Percentiles rank a stretch among this genome's conserved stretches.
These are phyloP conservation scores for Xanthoconium separans DNA, from an alignment of 1,284 basidiomycete genomes.

Conservation along the genomic window DNA sequence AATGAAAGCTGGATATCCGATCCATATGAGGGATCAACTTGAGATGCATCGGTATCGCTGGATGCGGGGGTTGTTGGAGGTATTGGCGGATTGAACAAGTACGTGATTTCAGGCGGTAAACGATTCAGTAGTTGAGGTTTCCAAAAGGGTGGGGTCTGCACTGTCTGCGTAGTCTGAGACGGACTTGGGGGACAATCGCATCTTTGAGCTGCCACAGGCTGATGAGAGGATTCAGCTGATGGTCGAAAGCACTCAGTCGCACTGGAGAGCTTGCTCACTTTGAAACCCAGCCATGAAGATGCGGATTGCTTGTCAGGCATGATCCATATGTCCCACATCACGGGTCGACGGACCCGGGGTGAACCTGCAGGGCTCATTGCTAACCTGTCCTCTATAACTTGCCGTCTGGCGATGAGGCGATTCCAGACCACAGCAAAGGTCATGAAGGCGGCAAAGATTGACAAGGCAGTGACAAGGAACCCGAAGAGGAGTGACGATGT, in stretches of 20 bases:
- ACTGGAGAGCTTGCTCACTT: slow-evolving; percentile 14
- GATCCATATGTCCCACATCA: slow-evolving; percentile 24
- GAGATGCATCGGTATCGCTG: neutral
- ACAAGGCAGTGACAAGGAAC: slow-evolving; percentile 31
- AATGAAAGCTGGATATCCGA: slow-evolving; percentile 29
- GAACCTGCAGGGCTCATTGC: neutral
- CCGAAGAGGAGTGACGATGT: slow-evolving; percentile 33
- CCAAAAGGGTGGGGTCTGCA: slow-evolving; percentile 20
- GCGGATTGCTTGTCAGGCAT: slow-evolving; percentile 3
- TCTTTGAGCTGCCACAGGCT: slow-evolving; percentile 28
- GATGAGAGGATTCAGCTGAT: slow-evolving; percentile 1
- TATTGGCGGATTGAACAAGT: slow-evolving; percentile 27
- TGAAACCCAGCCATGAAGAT: slow-evolving; percentile 19
- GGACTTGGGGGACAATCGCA: neutral
- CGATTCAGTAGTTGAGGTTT: slow-evolving; percentile 11
- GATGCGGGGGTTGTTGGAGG: slow-evolving; percentile 1
- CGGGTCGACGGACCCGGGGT: slow-evolving; percentile 14
- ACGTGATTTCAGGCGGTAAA: slow-evolving; percentile 27
- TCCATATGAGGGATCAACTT: slow-evolving; percentile 10
- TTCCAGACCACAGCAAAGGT: slow-evolving; percentile 31
- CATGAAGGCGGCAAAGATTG: slow-evolving; percentile 34
- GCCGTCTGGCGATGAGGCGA: slow-evolving; percentile 31
- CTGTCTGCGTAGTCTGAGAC: neutral
- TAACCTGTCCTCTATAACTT: slow-evolving; percentile 24
- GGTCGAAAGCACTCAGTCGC: neutral